Base-by-base conservation (phyloP, 495 filamentous ascomycete species). In the Aspergillus steynii region DNA sequence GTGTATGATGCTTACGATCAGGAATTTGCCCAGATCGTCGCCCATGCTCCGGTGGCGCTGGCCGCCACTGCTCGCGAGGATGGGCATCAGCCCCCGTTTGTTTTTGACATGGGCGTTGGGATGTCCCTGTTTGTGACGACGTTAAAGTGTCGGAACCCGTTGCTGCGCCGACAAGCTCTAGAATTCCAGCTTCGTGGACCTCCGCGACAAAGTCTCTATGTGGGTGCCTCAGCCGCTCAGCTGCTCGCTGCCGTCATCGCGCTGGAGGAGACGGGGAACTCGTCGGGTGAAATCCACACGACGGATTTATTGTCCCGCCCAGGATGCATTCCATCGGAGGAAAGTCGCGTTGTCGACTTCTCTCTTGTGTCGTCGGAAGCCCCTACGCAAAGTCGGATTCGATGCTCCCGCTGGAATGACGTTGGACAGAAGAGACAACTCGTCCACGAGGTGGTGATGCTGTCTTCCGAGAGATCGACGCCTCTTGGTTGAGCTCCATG, bases 61-160 rank as follows among this genome's bases (percentile, higher is more conserved):
- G 37, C 60, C 8, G 53, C 59, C 10, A 62, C 65, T 2, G 52
- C 51, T 8, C 57, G 50, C n/a, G 28, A 61, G 46, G 67, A 72
- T 37, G 66, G 66, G 0, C 61, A 56, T 12, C 69, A 74, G 25
- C 67, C 71, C n/a, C 69, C 70, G 2, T 74, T 71, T 48, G 73
- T 68, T 25, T 74, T 75, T 29, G 73, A 75, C 20, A 42, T 69
- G 28, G 67, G 64, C 8, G 55, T 74, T 9, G 67, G 64, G 4
- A 31, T 68, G 7, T 68, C 70, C 3, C 64, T 72, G 0, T 72
- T 66, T 52, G 58, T 74, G 20, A 70, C 68, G 1, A 64, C 57
- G 2, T 50, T 73, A 3, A 66, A 67, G 61, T 76, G 74, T 53
- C 73, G 71, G 2, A 62, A 74, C 2, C 68, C 69, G 0, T 25